These are phyloP conservation scores for Tuber brumale DNA, from an alignment of 495 filamentous ascomycete species.

Conservation along the genomic window DNA sequence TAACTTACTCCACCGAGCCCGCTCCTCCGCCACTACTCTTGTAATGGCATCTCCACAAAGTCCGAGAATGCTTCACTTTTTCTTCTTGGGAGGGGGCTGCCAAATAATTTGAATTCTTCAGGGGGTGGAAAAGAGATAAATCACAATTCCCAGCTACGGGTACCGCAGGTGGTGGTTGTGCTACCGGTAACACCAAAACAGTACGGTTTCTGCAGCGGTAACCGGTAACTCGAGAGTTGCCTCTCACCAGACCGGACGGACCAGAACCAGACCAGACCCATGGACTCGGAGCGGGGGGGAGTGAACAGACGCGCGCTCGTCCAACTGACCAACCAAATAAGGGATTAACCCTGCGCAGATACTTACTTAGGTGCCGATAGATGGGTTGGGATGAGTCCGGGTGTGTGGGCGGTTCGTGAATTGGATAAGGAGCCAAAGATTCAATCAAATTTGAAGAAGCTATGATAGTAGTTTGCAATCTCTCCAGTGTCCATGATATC, in stretches of 20 bases:
- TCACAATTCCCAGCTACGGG: neutral
- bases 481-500: neutral
- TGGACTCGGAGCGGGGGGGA: conserved; percentile 1
- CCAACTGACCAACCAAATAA: neutral
- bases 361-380: neutral
- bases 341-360: neutral
- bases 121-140: neutral
- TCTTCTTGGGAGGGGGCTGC: neutral
- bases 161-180: neutral
- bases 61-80: neutral
- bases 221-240: neutral
- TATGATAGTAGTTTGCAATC: neutral
- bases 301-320: neutral
- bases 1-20: neutral
- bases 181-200: neutral
- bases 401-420: neutral
- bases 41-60: neutral
- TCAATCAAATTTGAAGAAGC: neutral
- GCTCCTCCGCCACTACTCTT: neutral
- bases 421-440: neutral
- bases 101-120: neutral
- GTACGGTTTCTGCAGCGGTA: neutral
- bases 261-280: conserved; percentile 2
- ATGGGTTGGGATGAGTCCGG: neutral
- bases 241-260: neutral